Evolutionary conservation across 768 basidiomycete species (phyloP), one percentile per base, ranked within the genome.

Genomic region (Boletus barrowsii): DNA sequence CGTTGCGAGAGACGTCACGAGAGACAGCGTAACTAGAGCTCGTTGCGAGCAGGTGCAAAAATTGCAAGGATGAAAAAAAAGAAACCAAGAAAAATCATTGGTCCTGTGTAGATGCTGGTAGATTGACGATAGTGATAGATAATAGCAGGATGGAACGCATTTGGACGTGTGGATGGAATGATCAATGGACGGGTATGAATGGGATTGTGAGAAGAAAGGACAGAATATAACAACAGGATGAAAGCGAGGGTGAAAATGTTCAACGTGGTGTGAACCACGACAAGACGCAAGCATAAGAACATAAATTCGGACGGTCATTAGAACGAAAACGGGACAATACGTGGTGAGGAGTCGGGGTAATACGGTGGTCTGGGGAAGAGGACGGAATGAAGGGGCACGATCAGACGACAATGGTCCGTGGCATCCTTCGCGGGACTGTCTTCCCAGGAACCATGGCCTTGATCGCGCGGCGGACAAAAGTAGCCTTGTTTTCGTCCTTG

Each of bases 381-480:
- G 29, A 24, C 13, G 22, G 35, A 37, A 44, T 20, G 15, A 33
- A 32, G 10, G 37, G 22, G 51, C n/a, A 30, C 4, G 50, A 50
- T 69, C 55, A 70, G 37, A 61, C 59, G 15, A 58, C 42, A 8
- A 70, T 59, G 42, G 69, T 60, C 56, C 79, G 76, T 11, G 83
- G 82, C 62, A 78, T 45, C 56, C 80, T 76, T 60, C 76, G 78
- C 3, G 81, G 81, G 54, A 67, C 70, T 10, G 79, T 75, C 72
- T 81, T 88, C 36, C 79, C 80, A 43, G 87, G 83, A 54, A 86
- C 86, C 67, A 90, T 84, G 5, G 88, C 84, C 70, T 86, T 89
- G 69, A 91, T 77, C 13, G 89, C 89, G 44, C 84, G 84, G 37
- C 82, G 80, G 52, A 90, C 81, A 52, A 83, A 74, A 5, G 81